phyloP scores from a whole-genome alignment of 2,329 filamentous ascomycete species.

The Ramularia collo-cygni region DNA sequence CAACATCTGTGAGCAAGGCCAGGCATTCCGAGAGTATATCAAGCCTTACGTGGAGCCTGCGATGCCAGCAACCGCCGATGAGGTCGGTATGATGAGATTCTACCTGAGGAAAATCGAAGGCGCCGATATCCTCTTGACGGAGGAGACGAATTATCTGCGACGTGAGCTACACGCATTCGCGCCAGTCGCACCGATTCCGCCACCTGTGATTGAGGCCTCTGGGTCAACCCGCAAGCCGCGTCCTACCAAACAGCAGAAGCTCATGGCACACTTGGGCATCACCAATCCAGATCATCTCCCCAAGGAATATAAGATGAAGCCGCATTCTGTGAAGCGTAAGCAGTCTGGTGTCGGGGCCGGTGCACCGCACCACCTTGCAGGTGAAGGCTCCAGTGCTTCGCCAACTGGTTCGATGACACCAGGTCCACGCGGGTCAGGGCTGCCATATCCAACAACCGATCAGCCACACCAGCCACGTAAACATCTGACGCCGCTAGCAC shows the following conservation, averaged over 20 bases:
- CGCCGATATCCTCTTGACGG: conserved; percentile 82
- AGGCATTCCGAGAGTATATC: conserved; percentile 77
- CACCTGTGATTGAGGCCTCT: conserved; percentile 78
- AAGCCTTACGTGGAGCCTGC: conserved; percentile 72
- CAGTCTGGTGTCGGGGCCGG: conserved; percentile 24
- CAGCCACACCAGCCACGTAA: conserved; percentile 4
- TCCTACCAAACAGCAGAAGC: conserved; percentile 93
- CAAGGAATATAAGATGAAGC: conserved; percentile 71
- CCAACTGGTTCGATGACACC: conserved; percentile 20
- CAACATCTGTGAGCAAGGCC: conserved; percentile 80
- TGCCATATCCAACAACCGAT: not conserved
- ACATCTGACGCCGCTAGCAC: conserved; percentile 24
- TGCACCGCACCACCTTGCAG: conserved; percentile 23
- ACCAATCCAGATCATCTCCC: conserved; percentile 87
- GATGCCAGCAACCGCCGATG: conserved; percentile 67
- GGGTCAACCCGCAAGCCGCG: conserved; percentile 90
- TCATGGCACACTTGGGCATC: conserved; percentile 81
- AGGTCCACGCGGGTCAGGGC: conserved; percentile 2
- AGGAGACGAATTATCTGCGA: conserved; percentile 96
- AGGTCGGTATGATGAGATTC: conserved; percentile 85
- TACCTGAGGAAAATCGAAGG: conserved; percentile 96
- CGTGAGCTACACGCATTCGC: conserved; percentile 94
- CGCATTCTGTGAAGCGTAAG: conserved; percentile 66
- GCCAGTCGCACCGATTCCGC: conserved; percentile 77
- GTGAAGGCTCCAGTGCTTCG: conserved; percentile 24